phyloP scores from a whole-genome alignment of 805 yeast genomes.

The Blastobotrys americana region DNA sequence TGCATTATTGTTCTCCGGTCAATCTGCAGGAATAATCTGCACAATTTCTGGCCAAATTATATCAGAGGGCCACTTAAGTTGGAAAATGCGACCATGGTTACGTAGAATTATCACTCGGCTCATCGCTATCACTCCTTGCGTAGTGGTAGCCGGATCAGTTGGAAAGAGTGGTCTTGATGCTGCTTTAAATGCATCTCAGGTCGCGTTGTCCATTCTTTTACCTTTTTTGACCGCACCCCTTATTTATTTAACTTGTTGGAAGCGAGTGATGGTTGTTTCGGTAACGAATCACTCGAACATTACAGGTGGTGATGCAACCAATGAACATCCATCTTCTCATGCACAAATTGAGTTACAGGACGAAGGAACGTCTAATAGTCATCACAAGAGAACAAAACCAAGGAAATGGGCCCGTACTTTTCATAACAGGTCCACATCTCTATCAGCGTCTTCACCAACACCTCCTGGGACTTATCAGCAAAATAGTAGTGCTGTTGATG shows the following conservation, averaged over 20 bases:
- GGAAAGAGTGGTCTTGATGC: constrained; percentile 66
- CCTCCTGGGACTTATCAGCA: constrained; percentile 2
- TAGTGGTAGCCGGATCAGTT: constrained; percentile 59
- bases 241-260: constrained; percentile 69
- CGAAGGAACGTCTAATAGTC: constrained; percentile 6
- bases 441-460: too few relatives aligned
- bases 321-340: too few relatives aligned
- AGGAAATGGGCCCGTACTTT: too few relatives aligned
- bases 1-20: constrained; percentile 79
- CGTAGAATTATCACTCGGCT: constrained; percentile 71
- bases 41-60: constrained; percentile 93
- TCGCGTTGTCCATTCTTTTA: constrained; percentile 68
- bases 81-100: constrained; percentile 76
- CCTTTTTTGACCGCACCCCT: constrained; percentile 84
- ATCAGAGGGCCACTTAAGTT: constrained; percentile 79
- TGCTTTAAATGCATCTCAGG: constrained; percentile 82
- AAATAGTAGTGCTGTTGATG: neutral
- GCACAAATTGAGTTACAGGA: constrained; percentile 1
- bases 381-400: too few relatives aligned
- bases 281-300: constrained; percentile 12
- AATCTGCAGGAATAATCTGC: constrained; percentile 87
- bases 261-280: constrained; percentile 50
- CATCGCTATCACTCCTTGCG: constrained; percentile 75
- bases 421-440: too few relatives aligned
- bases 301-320: neutral